Evolutionary conservation across 2,329 filamentous ascomycete species (phyloP), one percentile per base, ranked within the genome.

Genomic region (Aspergillus jensenii): DNA sequence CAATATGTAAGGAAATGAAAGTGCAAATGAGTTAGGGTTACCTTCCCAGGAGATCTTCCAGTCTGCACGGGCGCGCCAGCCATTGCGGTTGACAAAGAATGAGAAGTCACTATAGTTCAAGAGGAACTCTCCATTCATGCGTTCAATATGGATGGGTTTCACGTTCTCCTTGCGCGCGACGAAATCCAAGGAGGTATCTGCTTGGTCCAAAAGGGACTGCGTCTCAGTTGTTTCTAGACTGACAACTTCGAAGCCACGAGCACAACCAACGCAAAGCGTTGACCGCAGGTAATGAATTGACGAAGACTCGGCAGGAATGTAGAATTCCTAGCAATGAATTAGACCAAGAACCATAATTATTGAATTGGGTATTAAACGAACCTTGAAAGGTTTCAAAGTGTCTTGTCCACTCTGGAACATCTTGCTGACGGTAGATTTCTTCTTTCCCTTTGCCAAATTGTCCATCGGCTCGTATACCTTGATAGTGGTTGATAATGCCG

Each of bases 381-480:
- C 81, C 76, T 96, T 96, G 82, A 96, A 96, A 12, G 93, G 91
- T 77, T 96, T 96, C 62, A 99, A 84, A 67, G 96, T 91, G 74
- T 99, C 95, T 73, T 97, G 93, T 8, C 92, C 91, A 64, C 85
- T 88, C 61, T 91, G 91, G 78, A 99, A 93, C 87, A 99, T 96
- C 79, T 96, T 96, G 65, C 90, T 89, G 59, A 99, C 88, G 17
- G 95, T 93, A 69, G 93, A 95, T 73, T 96, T 96, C 80, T 96
- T 97, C 81, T 95, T 96, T 58, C 90, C 91, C 79, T 93, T 95
- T 55, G 90, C 89, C 82, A 96, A 89, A 61, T 91, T 90, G 72
- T 98, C 95, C 78, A 96, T 96, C 1, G 95, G 95, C 77, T 99
- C 93, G 76, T 91, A 98, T n/a, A 98, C 95, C 78, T 98, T 98